A percentile compares a stretch with the other conserved stretches of the same genome.
Conservation (phyloP, 495 filamentous ascomycete genomes). For the Aspergillus saccharolyticus region DNA sequence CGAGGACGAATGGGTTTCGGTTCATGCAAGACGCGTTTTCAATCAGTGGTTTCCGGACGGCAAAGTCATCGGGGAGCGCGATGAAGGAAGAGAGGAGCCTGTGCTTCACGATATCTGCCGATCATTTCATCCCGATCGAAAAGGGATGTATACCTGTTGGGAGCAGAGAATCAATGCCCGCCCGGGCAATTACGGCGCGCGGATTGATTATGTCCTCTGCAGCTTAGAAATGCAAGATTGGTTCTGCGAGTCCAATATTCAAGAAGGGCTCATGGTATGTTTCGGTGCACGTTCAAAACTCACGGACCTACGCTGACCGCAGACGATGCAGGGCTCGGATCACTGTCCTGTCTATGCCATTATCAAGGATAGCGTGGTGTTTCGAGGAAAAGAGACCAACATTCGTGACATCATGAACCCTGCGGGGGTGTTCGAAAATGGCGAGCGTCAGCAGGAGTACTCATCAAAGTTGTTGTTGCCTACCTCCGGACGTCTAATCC, state of each 20-base stretch:
- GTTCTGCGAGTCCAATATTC: slow-evolving; percentile 86
- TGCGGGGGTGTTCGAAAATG: slow-evolving; percentile 64
- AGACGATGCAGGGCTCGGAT: slow-evolving; percentile 66
- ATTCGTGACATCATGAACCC: slow-evolving; percentile 79
- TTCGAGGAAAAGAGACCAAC: slow-evolving; percentile 45
- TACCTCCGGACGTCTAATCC: slow-evolving; percentile 75
- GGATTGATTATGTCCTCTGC: slow-evolving; percentile 92
- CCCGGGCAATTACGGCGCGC: slow-evolving; percentile 83
- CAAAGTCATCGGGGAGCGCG: slow-evolving; percentile 62
- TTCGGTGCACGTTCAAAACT: neutral
- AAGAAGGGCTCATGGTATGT: slow-evolving; percentile 79
- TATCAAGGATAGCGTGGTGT: slow-evolving; percentile 58
- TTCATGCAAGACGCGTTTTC: slow-evolving; percentile 72
- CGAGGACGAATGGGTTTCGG: slow-evolving; percentile 65
- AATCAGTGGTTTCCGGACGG: slow-evolving; percentile 77
- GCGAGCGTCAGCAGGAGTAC: slow-evolving; percentile 63
- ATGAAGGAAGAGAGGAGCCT: slow-evolving; percentile 66
- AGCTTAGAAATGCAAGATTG: slow-evolving; percentile 74
- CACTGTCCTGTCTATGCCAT: slow-evolving; percentile 89
- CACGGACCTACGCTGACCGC: slow-evolving; percentile 20
- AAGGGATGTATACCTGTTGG: slow-evolving; percentile 97
- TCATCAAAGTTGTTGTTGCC: slow-evolving; percentile 60
- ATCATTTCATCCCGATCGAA: slow-evolving; percentile 69
- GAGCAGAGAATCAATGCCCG: slow-evolving; percentile 80
- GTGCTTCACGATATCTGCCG: slow-evolving; percentile 84